Percentiles rank a stretch among this genome's conserved stretches.
phyloP scores from a whole-genome alignment of 2,329 filamentous ascomycete genomes.

The Venturia effusa region DNA sequence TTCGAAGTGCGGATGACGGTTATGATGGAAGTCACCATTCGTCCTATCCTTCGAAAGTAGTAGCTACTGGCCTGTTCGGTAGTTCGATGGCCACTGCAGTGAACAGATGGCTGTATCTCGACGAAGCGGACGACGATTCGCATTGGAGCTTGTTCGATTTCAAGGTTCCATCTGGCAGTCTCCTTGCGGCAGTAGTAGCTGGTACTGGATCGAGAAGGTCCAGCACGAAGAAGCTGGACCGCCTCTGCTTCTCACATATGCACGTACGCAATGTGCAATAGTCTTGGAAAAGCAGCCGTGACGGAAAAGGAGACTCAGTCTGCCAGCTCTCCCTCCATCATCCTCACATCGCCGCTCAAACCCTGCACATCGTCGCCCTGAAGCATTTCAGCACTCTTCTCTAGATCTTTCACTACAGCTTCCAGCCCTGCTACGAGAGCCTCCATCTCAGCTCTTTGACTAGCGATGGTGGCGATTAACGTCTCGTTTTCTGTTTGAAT shows the following conservation, averaged over 20 bases:
- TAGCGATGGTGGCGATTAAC: conserved; percentile 39
- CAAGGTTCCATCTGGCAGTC: conserved; percentile 43
- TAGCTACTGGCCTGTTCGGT: no score
- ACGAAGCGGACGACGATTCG: not conserved
- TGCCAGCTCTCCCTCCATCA: conserved; percentile 8
- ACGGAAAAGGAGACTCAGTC: not conserved
- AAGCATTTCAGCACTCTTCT: conserved; percentile 35
- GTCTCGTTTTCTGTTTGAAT: conserved; percentile 43
- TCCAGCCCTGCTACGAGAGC: conserved; percentile 44
- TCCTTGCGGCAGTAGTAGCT: conserved; percentile 87
- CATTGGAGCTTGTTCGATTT: conserved; percentile 54
- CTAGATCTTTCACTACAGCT: conserved; percentile 44
- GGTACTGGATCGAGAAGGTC: conserved; percentile 69
- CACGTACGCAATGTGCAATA: not conserved
- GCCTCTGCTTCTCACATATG: not conserved
- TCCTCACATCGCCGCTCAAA: conserved; percentile 5
- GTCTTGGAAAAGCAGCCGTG: not conserved
- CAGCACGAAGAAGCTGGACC: conserved; percentile 41
- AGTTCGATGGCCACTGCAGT: no score
- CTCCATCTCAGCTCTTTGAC: conserved; percentile 48
- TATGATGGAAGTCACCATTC: no score
- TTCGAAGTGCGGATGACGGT: conserved; percentile 58
- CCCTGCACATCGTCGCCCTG: conserved; percentile 14
- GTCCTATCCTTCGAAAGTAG: no score
- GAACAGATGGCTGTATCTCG: no score